phyloP scores from a whole-genome alignment of 441 rosid species.

The Oxalis stricta region DNA sequence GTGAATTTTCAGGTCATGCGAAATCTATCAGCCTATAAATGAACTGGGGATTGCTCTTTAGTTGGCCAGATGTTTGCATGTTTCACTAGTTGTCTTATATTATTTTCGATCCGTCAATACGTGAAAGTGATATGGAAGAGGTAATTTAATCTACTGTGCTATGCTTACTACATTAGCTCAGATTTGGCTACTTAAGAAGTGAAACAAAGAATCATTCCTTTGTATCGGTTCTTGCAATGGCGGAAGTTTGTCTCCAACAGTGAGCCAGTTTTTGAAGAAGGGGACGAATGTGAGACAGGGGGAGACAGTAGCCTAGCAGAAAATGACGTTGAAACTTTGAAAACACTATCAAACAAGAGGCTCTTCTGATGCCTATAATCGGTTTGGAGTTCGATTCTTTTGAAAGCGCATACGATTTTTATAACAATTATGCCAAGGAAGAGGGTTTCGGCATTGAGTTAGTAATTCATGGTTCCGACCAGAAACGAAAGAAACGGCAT shows the following conservation, averaged over 20 bases:
- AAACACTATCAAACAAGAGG: constrained; percentile 15
- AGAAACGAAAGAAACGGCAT: constrained; percentile 35
- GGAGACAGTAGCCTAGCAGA: constrained; percentile 16
- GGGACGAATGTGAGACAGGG: constrained; percentile 23
- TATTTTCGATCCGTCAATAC: no score
- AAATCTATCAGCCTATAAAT: background rate
- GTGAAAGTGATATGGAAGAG: no score
- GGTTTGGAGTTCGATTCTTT: constrained; percentile 57
- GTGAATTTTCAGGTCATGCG: background rate
- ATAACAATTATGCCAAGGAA: constrained; percentile 39
- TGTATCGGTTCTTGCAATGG: constrained; percentile 23
- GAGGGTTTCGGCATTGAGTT: constrained; percentile 43
- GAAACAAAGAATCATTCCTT: background rate
- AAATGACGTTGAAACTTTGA: constrained; percentile 13
- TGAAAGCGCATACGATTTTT: constrained; percentile 40
- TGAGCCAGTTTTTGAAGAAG: constrained; percentile 35
- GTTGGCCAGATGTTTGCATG: background rate
- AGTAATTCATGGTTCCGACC: constrained; percentile 46
- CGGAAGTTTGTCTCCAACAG: constrained; percentile 46
- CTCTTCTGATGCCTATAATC: constrained; percentile 23
- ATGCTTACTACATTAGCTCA: no score
- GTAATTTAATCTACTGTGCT: no score
- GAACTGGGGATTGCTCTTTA: constrained; percentile 2
- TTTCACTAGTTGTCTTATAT: constrained; percentile 4
- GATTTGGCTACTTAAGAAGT: background rate